A percentile compares a stretch with the other conserved stretches of the same genome.
Evolutionary conservation across 805 yeast species (phyloP).

Genomic region (Candida gorgasii): DNA sequence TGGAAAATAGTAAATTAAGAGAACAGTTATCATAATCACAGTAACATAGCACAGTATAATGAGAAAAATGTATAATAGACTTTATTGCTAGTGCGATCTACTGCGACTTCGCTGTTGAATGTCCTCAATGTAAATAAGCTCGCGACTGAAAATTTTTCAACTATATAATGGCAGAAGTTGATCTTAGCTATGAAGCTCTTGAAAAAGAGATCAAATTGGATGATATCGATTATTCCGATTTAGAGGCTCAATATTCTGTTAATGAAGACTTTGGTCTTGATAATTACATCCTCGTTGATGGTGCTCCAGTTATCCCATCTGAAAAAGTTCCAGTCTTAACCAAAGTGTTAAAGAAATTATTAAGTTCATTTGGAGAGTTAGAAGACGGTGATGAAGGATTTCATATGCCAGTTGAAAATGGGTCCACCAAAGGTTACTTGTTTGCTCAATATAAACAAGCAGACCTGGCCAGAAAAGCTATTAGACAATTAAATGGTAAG

Average conservation of each 20-base stretch:
- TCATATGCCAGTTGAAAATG: conserved; percentile 77
- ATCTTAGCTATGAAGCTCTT: conserved; percentile 20
- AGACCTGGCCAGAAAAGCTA: conserved; percentile 72
- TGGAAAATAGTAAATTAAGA: conserved; percentile 48
- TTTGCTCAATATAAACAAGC: conserved; percentile 78
- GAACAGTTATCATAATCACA: conserved; percentile 8
- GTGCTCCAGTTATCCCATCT: conserved; percentile 94
- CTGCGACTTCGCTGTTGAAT: no score
- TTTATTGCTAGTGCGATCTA: no score
- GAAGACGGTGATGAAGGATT: conserved; percentile 60
- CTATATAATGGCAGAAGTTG: conserved; percentile 13
- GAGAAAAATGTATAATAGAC: background rate
- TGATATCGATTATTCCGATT: conserved; percentile 77
- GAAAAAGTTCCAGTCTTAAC: conserved; percentile 78
- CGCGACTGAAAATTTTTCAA: conserved; percentile 14
- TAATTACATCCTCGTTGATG: conserved; percentile 83
- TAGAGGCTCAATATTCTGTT: conserved; percentile 73
- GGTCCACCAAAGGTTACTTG: conserved; percentile 80
- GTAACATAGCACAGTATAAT: background rate
- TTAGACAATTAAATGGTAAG: conserved; percentile 79
- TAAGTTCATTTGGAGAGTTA: conserved; percentile 76
- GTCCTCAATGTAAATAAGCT: background rate
- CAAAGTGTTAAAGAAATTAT: conserved; percentile 81
- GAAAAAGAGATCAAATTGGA: conserved; percentile 42
- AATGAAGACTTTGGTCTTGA: conserved; percentile 62